A percentile compares a stretch with the other conserved stretches of the same genome.
phyloP scores from a whole-genome alignment of 106 monocot genomes.

The Chionographis japonica region DNA sequence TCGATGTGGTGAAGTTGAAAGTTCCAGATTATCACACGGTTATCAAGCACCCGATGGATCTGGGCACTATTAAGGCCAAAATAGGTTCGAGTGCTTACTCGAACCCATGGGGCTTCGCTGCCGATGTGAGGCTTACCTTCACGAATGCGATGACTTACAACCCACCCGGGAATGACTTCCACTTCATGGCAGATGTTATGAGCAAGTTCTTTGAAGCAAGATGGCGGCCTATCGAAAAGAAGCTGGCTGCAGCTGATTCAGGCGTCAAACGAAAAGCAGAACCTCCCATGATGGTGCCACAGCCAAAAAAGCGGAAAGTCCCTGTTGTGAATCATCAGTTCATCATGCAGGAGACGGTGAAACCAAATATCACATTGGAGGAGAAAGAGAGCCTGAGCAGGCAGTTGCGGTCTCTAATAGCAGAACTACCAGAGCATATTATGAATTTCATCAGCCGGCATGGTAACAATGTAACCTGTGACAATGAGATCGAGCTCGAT shows the following conservation, averaged over 20 bases:
- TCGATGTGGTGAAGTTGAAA: slow-evolving; percentile 73
- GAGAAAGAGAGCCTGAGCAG: slow-evolving; percentile 56
- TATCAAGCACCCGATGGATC: slow-evolving; percentile 93
- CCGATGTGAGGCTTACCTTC: slow-evolving; percentile 93
- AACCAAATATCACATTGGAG: slow-evolving; percentile 48
- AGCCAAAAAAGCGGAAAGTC: slow-evolving; percentile 61
- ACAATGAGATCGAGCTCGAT: slow-evolving; percentile 86
- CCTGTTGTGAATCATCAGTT: slow-evolving; percentile 12
- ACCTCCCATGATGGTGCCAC: slow-evolving; percentile 20
- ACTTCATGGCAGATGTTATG: slow-evolving; percentile 73
- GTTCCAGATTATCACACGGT: slow-evolving; percentile 82
- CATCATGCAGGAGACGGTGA: slow-evolving; percentile 15
- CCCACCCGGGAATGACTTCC: slow-evolving; percentile 68
- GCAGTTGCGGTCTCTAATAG: slow-evolving; percentile 33
- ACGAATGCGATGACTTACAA: slow-evolving; percentile 91
- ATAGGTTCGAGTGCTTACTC: slow-evolving; percentile 53
- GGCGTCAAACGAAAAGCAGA: slow-evolving; percentile 21
- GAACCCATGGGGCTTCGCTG: slow-evolving; percentile 56
- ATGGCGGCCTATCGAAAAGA: slow-evolving; percentile 82
- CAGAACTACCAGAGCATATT: slow-evolving; percentile 55
- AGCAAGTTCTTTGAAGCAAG: slow-evolving; percentile 72
- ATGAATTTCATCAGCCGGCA: slow-evolving; percentile 58
- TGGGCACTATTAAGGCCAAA: slow-evolving; percentile 77
- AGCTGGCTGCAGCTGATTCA: slow-evolving; percentile 33
- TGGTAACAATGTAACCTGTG: slow-evolving; percentile 30